These are phyloP conservation scores for Kwoniella mangroviensis DNA, from an alignment of 768 basidiomycete genomes.

Conservation along the genomic window DNA sequence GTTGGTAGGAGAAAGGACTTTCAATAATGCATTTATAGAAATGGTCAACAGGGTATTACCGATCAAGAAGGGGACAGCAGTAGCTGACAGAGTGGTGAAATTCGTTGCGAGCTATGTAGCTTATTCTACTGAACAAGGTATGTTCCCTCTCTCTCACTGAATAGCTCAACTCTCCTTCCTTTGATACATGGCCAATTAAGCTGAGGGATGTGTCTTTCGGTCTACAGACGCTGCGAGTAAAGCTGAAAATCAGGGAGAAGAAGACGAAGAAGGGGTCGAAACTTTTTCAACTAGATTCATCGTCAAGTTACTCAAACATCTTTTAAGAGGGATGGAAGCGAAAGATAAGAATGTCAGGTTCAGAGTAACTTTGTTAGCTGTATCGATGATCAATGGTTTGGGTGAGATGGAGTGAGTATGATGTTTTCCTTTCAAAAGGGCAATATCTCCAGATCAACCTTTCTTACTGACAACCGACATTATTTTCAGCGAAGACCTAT, in stretches of 20 bases:
- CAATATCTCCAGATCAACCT: not conserved
- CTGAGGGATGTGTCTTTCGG: constrained; percentile 14
- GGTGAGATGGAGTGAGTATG: constrained; percentile 80
- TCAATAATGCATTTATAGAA: constrained; percentile 69
- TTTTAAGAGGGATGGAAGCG: constrained; percentile 76
- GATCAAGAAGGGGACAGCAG: constrained; percentile 77
- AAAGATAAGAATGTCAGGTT: constrained; percentile 88
- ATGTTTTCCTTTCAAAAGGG: not conserved
- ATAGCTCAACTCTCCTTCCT: not conserved
- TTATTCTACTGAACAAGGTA: constrained; percentile 78
- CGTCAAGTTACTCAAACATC: constrained; percentile 69
- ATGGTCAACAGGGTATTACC: constrained; percentile 68
- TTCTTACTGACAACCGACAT: not conserved
- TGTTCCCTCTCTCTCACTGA: constrained; percentile 31
- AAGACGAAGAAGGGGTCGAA: constrained; percentile 65
- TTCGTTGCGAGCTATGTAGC: constrained; percentile 79
- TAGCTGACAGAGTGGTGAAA: constrained; percentile 78
- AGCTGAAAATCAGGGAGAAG: constrained; percentile 55
- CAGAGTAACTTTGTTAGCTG: constrained; percentile 74
- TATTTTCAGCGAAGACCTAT: constrained; percentile 72
- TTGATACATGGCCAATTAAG: not conserved
- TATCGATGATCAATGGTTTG: constrained; percentile 76
- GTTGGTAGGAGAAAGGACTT: constrained; percentile 75
- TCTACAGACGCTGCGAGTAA: constrained; percentile 58
- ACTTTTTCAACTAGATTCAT: constrained; percentile 73